Evolutionary conservation across 2,329 filamentous ascomycete species (phyloP).

Genomic region (Macrophomina pseudophaseolina): DNA sequence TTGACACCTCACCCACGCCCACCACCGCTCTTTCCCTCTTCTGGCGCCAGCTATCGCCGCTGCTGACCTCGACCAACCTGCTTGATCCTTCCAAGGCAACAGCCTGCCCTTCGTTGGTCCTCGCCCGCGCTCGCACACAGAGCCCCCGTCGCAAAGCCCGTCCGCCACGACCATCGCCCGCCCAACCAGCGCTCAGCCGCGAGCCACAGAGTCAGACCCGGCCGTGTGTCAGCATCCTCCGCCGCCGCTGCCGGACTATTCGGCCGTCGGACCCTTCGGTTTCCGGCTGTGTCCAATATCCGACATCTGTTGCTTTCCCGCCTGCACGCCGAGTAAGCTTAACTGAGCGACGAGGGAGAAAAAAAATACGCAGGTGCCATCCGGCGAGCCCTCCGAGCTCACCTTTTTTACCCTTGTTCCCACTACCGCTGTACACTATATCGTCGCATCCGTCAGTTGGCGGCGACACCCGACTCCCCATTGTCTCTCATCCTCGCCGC

Average conservation of each 20-base stretch:
- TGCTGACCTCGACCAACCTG: background rate
- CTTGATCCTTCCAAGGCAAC: background rate
- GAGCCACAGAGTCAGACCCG: background rate
- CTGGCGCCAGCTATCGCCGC: background rate
- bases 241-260: background rate
- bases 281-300: conserved; percentile 3
- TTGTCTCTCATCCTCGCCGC: too few relatives aligned
- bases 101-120: background rate
- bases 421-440: too few relatives aligned
- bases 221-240: background rate
- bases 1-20: background rate
- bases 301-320: background rate
- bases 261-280: conserved; percentile 3
- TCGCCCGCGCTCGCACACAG: background rate
- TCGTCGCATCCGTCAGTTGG: background rate
- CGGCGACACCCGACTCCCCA: background rate
- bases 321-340: background rate
- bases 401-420: background rate
- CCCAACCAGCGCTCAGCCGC: background rate
- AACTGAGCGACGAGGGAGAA: background rate
- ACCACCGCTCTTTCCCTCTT: background rate
- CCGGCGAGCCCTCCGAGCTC: background rate
- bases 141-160: background rate
- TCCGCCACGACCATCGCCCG: background rate
- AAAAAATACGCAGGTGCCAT: background rate